These are phyloP conservation scores for Pseudocercospora vitis DNA, from an alignment of 2,329 filamentous ascomycete species.

Conservation along the genomic window DNA sequence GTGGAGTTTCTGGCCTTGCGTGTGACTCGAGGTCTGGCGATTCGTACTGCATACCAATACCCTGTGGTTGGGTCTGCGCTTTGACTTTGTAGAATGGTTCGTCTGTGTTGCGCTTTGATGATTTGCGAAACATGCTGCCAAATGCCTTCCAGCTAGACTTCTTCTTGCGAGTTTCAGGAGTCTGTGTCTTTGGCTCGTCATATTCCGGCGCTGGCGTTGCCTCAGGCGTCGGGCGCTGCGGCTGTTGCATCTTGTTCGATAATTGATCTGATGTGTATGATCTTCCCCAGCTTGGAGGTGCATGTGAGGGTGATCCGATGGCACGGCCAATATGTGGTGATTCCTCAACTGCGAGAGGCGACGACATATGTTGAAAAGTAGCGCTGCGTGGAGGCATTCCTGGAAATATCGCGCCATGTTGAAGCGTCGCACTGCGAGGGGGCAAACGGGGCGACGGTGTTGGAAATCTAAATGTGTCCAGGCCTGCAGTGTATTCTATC, in stretches of 20 bases:
- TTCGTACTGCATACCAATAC: neutral
- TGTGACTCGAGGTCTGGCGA: conserved; percentile 2
- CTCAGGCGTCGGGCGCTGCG: conserved; percentile 8
- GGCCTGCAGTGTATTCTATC: conserved; percentile 29
- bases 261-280: conserved; percentile 27
- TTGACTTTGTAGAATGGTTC: conserved; percentile 12
- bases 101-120: conserved; percentile 16
- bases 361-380: conserved; percentile 13
- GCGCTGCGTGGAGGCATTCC: neutral
- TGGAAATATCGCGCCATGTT: conserved; percentile 7
- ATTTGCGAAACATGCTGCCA: conserved; percentile 29
- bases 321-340: conserved; percentile 27
- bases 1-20: conserved; percentile 6
- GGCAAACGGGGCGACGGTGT: conserved; percentile 31
- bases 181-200: neutral
- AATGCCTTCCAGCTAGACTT: conserved; percentile 35
- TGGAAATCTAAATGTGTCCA: conserved; percentile 33
- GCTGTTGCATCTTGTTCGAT: conserved; percentile 13
- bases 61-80: neutral
- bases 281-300: conserved; percentile 27
- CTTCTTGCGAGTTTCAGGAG: conserved; percentile 19
- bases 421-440: conserved; percentile 26
- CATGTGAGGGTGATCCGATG: conserved; percentile 26
- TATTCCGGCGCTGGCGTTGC: conserved; percentile 7
- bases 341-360: conserved; percentile 11